These are phyloP conservation scores for Colletotrichum tamarilloi DNA, from an alignment of 2,329 filamentous ascomycete genomes.

Conservation along the genomic window DNA sequence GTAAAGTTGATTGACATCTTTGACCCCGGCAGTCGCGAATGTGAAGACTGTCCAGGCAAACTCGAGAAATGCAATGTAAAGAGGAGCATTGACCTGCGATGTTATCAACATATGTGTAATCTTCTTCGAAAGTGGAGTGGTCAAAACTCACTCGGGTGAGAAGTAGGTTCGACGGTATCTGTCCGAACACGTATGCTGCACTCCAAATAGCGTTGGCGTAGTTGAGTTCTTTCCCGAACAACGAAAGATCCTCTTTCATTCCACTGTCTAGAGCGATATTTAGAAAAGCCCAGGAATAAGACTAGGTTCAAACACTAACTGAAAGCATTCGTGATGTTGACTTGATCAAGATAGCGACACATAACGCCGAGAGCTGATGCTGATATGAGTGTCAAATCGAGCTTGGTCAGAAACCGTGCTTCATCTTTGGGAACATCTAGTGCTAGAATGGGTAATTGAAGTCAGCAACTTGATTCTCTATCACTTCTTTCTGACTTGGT, in stretches of 20 bases:
- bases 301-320: constrained; percentile 28
- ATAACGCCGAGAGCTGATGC: constrained; percentile 41
- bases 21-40: constrained; percentile 41
- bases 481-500: neutral
- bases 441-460: constrained; percentile 3
- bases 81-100: constrained; percentile 38
- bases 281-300: neutral
- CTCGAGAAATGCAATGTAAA: constrained; percentile 41
- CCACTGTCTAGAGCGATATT: constrained; percentile 38
- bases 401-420: constrained; percentile 41
- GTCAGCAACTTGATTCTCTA: neutral
- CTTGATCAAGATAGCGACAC: constrained; percentile 42
- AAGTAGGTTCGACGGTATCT: constrained; percentile 43
- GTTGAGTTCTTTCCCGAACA: constrained; percentile 46
- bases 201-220: constrained; percentile 44
- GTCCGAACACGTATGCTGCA: constrained; percentile 44
- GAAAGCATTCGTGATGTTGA: constrained; percentile 44
- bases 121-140: neutral
- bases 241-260: constrained; percentile 44
- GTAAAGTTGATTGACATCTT: constrained; percentile 40
- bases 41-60: constrained; percentile 41
- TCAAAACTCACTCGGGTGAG: constrained; percentile 37
- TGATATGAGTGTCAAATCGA: constrained; percentile 42
- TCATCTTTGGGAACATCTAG: constrained; percentile 42
- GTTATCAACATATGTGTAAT: neutral